Conservation (phyloP, 805 yeast genomes). For the Pichia nakasei region DNA sequence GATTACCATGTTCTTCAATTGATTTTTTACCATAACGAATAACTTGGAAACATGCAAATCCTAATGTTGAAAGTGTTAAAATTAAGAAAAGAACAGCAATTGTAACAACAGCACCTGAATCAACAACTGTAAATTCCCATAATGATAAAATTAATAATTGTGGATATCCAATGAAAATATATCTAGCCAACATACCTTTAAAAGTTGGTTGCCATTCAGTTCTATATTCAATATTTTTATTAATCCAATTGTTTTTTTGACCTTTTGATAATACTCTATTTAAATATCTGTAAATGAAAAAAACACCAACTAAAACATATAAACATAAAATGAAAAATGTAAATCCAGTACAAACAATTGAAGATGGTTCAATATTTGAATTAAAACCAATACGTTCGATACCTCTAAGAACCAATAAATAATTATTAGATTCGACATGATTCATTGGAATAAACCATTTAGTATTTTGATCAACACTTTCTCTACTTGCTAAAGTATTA, state of each 20-base stretch:
- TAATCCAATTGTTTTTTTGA: slow-evolving; percentile 12
- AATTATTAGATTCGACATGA: slow-evolving; percentile 42
- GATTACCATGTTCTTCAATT: slow-evolving; percentile 52
- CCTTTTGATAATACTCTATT: slow-evolving; percentile 33
- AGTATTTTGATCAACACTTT: neutral
- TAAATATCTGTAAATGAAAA: slow-evolving; percentile 41
- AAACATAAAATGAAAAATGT: slow-evolving; percentile 77
- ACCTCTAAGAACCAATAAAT: slow-evolving; percentile 71
- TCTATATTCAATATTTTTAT: slow-evolving; percentile 30
- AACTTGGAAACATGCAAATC: slow-evolving; percentile 61
- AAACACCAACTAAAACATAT: slow-evolving; percentile 54
- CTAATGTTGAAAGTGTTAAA: slow-evolving; percentile 49
- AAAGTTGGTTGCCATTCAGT: slow-evolving; percentile 49
- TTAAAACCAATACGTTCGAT: slow-evolving; percentile 74
- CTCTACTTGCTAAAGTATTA: neutral
- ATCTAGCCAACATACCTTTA: slow-evolving; percentile 74
- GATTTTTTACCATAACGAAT: slow-evolving; percentile 55
- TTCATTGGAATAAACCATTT: slow-evolving; percentile 12
- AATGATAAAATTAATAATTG: slow-evolving; percentile 70
- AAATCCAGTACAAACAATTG: slow-evolving; percentile 79
- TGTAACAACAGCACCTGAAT: slow-evolving; percentile 84
- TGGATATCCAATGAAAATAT: slow-evolving; percentile 77
- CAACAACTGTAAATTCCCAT: slow-evolving; percentile 78
- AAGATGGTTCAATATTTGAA: slow-evolving; percentile 71
- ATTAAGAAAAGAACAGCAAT: slow-evolving; percentile 66